Percentiles rank a stretch among this genome's conserved stretches.
These are phyloP conservation scores for Stephania japonica DNA, from an alignment of 164 flowering plant genomes.

Conservation along the genomic window DNA sequence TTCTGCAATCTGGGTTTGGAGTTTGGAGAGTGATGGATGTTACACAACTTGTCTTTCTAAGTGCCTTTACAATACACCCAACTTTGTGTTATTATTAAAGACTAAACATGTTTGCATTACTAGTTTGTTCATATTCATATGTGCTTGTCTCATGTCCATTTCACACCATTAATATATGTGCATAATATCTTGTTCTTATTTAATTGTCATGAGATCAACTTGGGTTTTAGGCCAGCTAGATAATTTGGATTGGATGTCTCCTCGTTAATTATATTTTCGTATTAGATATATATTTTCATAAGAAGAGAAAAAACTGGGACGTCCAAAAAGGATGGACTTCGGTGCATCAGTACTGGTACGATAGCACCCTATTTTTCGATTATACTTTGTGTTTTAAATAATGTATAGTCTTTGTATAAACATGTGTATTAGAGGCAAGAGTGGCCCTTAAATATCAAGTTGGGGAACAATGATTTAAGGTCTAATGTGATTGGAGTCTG, in stretches of 20 bases:
- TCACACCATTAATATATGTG: not conserved
- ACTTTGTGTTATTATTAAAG: not conserved
- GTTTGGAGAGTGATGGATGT: constrained; percentile 1
- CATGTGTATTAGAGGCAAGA: not conserved
- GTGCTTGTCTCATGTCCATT: not conserved
- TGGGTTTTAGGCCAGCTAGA: not conserved
- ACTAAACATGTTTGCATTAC: constrained; percentile 1
- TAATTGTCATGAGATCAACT: not conserved
- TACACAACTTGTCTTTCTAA: constrained; percentile 5
- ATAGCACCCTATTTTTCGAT: no score
- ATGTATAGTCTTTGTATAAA: not conserved
- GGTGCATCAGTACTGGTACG: no score
- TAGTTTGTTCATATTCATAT: not conserved
- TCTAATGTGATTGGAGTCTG: not conserved
- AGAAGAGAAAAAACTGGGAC: no score
- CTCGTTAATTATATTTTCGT: not conserved
- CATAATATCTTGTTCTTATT: not conserved
- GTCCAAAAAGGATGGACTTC: no score
- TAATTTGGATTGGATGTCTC: not conserved
- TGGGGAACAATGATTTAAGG: not conserved
- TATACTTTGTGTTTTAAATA: not conserved
- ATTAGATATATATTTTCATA: no score
- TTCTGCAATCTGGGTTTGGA: constrained; percentile 7
- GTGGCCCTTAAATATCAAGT: not conserved
- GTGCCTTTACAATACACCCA: not conserved